A percentile compares a stretch with the other conserved stretches of the same genome.
Evolutionary conservation across 2,329 filamentous ascomycete genomes (phyloP).

Genomic region (Penicillium hordei): DNA sequence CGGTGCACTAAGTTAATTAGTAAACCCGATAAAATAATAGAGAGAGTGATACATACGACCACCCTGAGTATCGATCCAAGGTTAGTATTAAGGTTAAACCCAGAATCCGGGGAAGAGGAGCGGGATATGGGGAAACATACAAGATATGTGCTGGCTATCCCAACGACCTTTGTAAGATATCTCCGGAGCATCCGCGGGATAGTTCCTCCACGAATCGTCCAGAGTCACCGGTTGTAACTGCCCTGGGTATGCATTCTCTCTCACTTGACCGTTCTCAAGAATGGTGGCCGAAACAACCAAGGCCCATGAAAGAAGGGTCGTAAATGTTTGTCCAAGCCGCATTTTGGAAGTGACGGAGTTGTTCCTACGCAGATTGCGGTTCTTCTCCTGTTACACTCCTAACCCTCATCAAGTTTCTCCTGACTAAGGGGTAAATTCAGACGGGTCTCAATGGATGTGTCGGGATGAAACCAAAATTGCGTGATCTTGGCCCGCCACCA

Average conservation of each 20-base stretch:
- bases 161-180: slow-evolving; percentile 63
- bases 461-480: slow-evolving; percentile 1
- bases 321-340: slow-evolving; percentile 14
- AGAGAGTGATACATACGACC: slow-evolving; percentile 50
- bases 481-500: slow-evolving; percentile 6
- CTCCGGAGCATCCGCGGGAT: slow-evolving; percentile 53
- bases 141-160: slow-evolving; percentile 61
- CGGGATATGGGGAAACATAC: slow-evolving; percentile 24
- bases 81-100: slow-evolving; percentile 13
- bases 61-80: slow-evolving; percentile 37
- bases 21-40: not conserved
- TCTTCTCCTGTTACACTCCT: not conserved
- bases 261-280: slow-evolving; percentile 45
- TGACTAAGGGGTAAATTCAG: slow-evolving; percentile 3
- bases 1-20: slow-evolving; percentile 39
- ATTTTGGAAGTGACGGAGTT: slow-evolving; percentile 13
- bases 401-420: not conserved
- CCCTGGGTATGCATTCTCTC: slow-evolving; percentile 41
- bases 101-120: not conserved
- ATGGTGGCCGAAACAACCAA: slow-evolving; percentile 38
- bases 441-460: not conserved
- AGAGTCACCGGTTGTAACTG: slow-evolving; percentile 32
- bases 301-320: slow-evolving; percentile 15
- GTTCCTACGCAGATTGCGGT: slow-evolving; percentile 1
- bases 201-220: slow-evolving; percentile 48